phyloP scores from a whole-genome alignment of 2,329 filamentous ascomycete species.

The Fusarium siculi region DNA sequence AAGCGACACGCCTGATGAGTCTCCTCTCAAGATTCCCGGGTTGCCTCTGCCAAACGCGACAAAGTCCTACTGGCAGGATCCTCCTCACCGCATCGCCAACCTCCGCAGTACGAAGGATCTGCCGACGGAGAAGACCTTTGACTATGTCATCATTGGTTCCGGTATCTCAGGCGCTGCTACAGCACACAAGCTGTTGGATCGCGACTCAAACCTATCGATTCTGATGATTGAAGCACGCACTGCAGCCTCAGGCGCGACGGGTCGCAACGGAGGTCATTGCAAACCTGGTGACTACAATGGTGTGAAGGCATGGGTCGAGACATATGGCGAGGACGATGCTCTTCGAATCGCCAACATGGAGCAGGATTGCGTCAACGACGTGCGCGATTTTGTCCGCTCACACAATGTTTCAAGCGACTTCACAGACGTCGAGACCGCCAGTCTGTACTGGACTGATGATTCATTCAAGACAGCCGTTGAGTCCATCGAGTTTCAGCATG shows the following conservation, averaged over 20 bases:
- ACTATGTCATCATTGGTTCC: constrained; percentile 29
- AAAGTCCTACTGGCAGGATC: constrained; percentile 28
- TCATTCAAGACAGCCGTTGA: constrained; percentile 16
- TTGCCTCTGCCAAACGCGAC: constrained; percentile 23
- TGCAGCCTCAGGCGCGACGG: constrained; percentile 15
- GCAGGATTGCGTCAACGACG: constrained; percentile 24
- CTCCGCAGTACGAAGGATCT: constrained; percentile 17
- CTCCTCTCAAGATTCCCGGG: constrained; percentile 18
- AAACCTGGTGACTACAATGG: constrained; percentile 17
- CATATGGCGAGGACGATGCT: constrained; percentile 22
- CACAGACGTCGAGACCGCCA: constrained; percentile 18
- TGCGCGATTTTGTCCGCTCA: constrained; percentile 20
- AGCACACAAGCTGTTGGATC: constrained; percentile 23
- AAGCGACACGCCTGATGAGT: neutral
- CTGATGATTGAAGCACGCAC: constrained; percentile 25
- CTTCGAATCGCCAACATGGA: constrained; percentile 24
- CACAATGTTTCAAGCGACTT: constrained; percentile 26
- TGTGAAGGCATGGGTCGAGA: constrained; percentile 12
- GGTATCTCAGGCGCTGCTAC: constrained; percentile 25
- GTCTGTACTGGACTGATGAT: constrained; percentile 29
- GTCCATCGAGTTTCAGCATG: constrained; percentile 17
- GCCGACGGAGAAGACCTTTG: constrained; percentile 9
- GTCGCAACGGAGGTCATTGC: constrained; percentile 22
- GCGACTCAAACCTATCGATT: constrained; percentile 13
- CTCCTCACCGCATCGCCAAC: constrained; percentile 29